Base-by-base conservation (phyloP, 768 basidiomycete genomes). In the Agrocybe praecox region DNA sequence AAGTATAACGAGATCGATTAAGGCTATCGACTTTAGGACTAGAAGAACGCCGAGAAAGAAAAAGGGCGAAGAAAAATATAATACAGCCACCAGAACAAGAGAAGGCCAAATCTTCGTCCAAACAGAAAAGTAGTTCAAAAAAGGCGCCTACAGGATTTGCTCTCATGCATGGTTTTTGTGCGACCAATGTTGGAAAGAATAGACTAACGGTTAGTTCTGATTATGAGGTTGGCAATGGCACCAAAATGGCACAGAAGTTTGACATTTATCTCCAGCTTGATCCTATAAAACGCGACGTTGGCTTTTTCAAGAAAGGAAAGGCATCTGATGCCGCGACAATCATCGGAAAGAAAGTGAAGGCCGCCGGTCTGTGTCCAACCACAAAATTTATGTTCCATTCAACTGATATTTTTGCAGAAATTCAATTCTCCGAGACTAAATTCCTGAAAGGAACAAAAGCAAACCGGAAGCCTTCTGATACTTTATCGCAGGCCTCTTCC, bases 291-390 rank as follows among this genome's bases (percentile, higher is more conserved):
- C 54, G 61, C 7, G 72, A 65, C 52, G 61, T 76, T 23, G 88
- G 88, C 1, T 83, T 89, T 1, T 88, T 89, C 60, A 79, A 74
- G 60, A 87, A 83, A 68, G 88, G 88, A 1, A 88, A 78, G 62
- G 83, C 86, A 15, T 90, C 88, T 0, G 64, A 65, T 6, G 79
- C 76, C 55, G 70, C 77, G 4, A 62, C 67, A 49, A 54, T 64
- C 11, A 57, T 61, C 66, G 29, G 53, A 9, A 57, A 56, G 21
- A 46, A 65, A 65, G 26, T 60, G 60, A 54, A 62, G 9, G 50
- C 70, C 67, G 55, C 70, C 66, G 69, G 32, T 46, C 11, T 55
- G 33, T 46, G 18, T 52, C 49, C 19, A n/a, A 6, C 11, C 19
- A 34, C 18, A 26, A 1, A 40, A 8, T 21, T 21, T 8, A 34